Conservation (phyloP, 2,329 filamentous ascomycete species). For the Emmonsiellopsis sp. region DNA sequence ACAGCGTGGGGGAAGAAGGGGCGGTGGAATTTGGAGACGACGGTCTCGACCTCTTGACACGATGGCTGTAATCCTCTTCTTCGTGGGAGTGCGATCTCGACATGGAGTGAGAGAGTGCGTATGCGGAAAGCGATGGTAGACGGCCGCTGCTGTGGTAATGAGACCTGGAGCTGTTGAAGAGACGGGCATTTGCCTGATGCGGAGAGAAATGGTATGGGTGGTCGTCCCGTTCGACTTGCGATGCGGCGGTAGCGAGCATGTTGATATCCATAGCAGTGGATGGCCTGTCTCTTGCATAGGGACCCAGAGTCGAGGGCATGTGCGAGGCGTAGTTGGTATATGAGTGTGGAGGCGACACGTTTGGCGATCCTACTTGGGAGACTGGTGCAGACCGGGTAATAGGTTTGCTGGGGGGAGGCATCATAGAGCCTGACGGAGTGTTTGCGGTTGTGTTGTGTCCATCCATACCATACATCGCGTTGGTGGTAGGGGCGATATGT, state of each 20-base stretch:
- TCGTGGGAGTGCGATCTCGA: conserved; percentile 57
- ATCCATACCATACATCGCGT: conserved; percentile 24
- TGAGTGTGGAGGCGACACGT: conserved; percentile 88
- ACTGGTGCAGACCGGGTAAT: conserved; percentile 81
- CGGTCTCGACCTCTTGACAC: conserved; percentile 81
- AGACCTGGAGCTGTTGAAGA: conserved; percentile 16
- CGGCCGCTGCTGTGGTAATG: conserved; percentile 42
- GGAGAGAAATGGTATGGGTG: conserved; percentile 31
- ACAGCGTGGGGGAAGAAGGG: conserved; percentile 91
- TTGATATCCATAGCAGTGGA: conserved; percentile 52
- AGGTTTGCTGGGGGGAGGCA: conserved; percentile 68
- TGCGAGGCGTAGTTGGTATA: conserved; percentile 56
- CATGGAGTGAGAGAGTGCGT: conserved; percentile 70
- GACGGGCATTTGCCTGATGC: conserved; percentile 15
- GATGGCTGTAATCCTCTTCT: conserved; percentile 66
- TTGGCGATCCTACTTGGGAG: conserved; percentile 82
- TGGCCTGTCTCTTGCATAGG: conserved; percentile 40
- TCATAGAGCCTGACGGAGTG: conserved; percentile 53
- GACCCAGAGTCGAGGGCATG: conserved; percentile 47
- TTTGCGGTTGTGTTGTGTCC: conserved; percentile 25
- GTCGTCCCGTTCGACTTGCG: conserved; percentile 56
- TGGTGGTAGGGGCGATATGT: conserved; percentile 31
- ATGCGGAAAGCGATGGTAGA: conserved; percentile 69
- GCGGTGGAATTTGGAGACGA: conserved; percentile 93
- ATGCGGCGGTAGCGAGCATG: conserved; percentile 59